Evolutionary conservation across 2,329 filamentous ascomycete genomes (phyloP).

Genomic region (Hymenoscyphus salicellus): DNA sequence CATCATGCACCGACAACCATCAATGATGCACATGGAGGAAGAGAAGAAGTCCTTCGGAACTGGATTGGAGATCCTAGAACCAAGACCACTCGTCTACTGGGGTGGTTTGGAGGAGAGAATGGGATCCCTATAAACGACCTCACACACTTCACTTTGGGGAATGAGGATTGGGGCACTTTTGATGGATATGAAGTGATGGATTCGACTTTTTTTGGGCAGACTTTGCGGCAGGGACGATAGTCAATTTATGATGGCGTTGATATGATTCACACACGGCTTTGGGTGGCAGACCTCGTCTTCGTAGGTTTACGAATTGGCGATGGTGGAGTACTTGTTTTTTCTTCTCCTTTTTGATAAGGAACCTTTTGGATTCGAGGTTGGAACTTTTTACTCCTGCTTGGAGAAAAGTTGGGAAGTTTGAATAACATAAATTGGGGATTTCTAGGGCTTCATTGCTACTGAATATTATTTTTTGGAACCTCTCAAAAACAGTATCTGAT

Average conservation of each 20-base stretch:
- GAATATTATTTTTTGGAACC: conserved; percentile 8
- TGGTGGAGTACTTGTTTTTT: conserved; percentile 1
- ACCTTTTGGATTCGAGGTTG: background rate
- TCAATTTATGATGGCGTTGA: conserved; percentile 16
- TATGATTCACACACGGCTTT: conserved; percentile 19
- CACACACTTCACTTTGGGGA: background rate
- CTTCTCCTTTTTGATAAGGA: background rate
- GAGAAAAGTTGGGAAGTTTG: conserved; percentile 5
- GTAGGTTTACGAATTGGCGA: background rate
- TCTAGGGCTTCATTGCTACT: background rate
- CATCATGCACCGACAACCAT: conserved; percentile 57
- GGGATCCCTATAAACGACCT: conserved; percentile 26
- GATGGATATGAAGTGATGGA: background rate
- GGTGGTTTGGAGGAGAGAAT: conserved; percentile 61
- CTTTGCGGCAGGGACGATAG: conserved; percentile 23
- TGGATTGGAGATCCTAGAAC: conserved; percentile 58
- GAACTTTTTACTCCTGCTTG: background rate
- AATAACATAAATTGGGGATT: background rate
- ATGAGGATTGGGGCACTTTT: background rate
- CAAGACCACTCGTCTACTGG: conserved; percentile 61
- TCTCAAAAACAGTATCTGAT: background rate
- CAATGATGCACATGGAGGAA: conserved; percentile 55
- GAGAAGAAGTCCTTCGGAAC: conserved; percentile 52
- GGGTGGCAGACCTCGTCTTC: background rate
- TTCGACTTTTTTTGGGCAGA: background rate